These are phyloP conservation scores for Rostrohypoxylon terebratum DNA, from an alignment of 495 filamentous ascomycete genomes.

Conservation along the genomic window DNA sequence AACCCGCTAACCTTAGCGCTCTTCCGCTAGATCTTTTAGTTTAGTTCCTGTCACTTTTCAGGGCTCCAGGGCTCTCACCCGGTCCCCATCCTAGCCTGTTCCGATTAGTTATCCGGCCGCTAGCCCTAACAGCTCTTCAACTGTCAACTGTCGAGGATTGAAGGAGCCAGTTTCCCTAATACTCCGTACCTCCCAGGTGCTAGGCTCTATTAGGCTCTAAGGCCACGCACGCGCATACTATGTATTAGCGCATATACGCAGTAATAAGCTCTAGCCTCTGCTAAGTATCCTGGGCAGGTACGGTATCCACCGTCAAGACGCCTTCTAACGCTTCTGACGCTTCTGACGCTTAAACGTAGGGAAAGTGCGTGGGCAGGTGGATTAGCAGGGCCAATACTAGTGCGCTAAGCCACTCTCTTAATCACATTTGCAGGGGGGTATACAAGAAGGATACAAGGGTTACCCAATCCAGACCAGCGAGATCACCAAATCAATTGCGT, in stretches of 20 bases:
- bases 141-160: background rate
- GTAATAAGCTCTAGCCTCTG: constrained; percentile 9
- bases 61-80: background rate
- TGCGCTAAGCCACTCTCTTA: constrained; percentile 21
- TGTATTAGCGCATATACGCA: background rate
- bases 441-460: background rate
- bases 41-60: background rate
- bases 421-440: constrained; percentile 23
- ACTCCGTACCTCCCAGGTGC: too few relatives aligned
- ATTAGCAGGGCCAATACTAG: background rate
- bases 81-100: background rate
- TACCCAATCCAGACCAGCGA: constrained; percentile 25
- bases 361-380: constrained; percentile 19
- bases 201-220: too few relatives aligned
- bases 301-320: constrained; percentile 10
- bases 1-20: background rate
- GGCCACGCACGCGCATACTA: too few relatives aligned
- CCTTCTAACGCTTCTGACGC: constrained; percentile 27
- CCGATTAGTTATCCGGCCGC: constrained; percentile 20
- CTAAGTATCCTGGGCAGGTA: constrained; percentile 32
- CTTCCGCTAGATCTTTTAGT: background rate
- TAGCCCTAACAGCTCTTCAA: constrained; percentile 13
- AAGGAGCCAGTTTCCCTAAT: background rate
- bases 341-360: constrained; percentile 37
- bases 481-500: constrained; percentile 21